Evolutionary conservation across 2,329 filamentous ascomycete genomes (phyloP).

Genomic region (Graphilbum fragrans): DNA sequence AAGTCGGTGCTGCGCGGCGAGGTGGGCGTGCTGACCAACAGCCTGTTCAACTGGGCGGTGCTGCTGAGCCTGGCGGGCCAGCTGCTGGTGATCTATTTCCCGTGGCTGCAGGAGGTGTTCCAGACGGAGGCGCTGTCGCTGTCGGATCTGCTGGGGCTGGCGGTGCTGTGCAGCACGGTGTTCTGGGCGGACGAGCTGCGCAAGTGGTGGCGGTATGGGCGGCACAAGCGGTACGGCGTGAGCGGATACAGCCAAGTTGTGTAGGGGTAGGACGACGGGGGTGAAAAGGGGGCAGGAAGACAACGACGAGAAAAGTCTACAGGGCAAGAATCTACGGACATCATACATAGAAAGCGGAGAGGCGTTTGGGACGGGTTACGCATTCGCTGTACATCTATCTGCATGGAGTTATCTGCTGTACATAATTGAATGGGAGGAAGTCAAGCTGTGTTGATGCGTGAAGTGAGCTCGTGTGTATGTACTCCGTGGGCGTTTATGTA

Average conservation of each 20-base stretch:
- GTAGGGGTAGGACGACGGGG: constrained; percentile 19
- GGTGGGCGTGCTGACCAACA: constrained; percentile 71
- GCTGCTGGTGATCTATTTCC: constrained; percentile 85
- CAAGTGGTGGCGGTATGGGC: constrained; percentile 61
- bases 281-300: neutral
- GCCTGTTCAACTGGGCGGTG: constrained; percentile 94
- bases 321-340: too few species aligned
- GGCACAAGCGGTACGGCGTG: constrained; percentile 36
- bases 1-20: constrained; percentile 86
- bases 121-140: constrained; percentile 80
- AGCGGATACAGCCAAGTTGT: constrained; percentile 60
- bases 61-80: constrained; percentile 75
- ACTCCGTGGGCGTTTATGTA: too few species aligned
- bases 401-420: too few species aligned
- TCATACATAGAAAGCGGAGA: too few species aligned
- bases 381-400: too few species aligned
- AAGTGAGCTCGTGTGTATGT: too few species aligned
- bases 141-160: constrained; percentile 59
- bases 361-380: too few species aligned
- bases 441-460: too few species aligned
- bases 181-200: constrained; percentile 90
- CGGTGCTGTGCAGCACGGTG: constrained; percentile 72
- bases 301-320: neutral
- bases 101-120: constrained; percentile 86
- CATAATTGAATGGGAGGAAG: too few species aligned